Evolutionary conservation across 2,329 filamentous ascomycete genomes (phyloP), one percentile per base, ranked within the genome.

Genomic region (Pseudogymnoascus sp.): DNA sequence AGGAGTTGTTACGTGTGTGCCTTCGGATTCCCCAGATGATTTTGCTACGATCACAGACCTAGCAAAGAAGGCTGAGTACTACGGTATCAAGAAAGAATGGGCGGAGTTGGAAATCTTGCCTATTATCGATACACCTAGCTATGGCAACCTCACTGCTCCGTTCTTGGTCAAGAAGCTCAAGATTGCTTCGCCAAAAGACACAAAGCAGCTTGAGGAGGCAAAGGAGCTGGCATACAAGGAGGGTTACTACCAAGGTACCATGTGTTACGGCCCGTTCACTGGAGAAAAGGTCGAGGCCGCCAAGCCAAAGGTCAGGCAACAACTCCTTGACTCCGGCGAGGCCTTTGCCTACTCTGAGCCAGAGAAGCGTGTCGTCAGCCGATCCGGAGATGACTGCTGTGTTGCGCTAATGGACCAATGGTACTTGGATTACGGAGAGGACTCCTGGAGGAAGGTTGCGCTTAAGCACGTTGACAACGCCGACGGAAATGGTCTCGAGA

Each of bases 211-310:
- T 54, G 89, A 89, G 50, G 89, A 97, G 74, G 94, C 94, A 50
- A 99, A 99, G 78, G 93, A 97, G 67, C 79, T 95, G 66, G 92
- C 94, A 0, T 99, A 99, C 81, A 96, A 94, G 76, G 92, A 97
- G 72, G 94, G 92, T 14, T 97, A 90, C 79, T 99, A 99, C 79
- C 92, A 96, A 77, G 94, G 94, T 67, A 88, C 83, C 62, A 90
- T 99, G 86, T 79, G 92, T 65, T 83, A 90, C 64, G 94, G 94
- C 62, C 89, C 96, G 30, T 96, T 89, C 77, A 89, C 87, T 74
- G 94, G 93, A 59, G 84, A 93, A 75, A 83, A 89, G 67, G 94
- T 99, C 6, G 88, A 94, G 72, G 83, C 84, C 61, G 92, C 89
- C 35, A 97, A 97, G 78, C 86, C 88, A 65, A 89, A 95, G 72